Evolutionary conservation across 176 grass and related monocot genomes (phyloP).

Genomic region (Triticum urartu): DNA sequence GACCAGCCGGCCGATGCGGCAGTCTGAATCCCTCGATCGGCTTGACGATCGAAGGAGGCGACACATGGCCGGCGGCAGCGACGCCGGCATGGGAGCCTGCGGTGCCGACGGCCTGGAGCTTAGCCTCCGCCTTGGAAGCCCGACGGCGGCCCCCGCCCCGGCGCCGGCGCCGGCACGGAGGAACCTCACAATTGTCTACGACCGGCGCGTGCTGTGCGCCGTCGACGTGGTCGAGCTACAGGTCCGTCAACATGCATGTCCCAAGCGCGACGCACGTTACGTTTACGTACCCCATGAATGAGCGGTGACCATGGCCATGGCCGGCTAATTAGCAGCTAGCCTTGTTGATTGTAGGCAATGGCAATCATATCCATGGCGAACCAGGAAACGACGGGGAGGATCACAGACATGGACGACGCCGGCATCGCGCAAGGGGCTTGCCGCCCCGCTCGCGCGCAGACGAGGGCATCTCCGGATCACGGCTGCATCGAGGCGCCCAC

Average conservation of each 20-base stretch:
- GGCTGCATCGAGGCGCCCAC: not conserved
- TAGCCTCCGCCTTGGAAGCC: conserved; percentile 7
- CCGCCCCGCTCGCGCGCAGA: not conserved
- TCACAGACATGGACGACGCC: not conserved
- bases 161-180: not conserved
- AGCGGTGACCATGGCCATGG: not conserved
- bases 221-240: conserved; percentile 43
- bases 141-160: not conserved
- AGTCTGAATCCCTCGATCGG: conserved; percentile 5
- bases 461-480: not conserved
- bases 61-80: not conserved
- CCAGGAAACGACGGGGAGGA: not conserved
- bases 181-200: conserved; percentile 34
- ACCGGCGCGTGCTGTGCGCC: conserved; percentile 23
- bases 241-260: not conserved
- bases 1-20: not conserved
- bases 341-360: not conserved
- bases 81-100: not conserved
- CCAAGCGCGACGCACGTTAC: not conserved
- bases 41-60: not conserved
- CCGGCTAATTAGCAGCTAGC: not conserved
- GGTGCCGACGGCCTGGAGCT: conserved; percentile 6
- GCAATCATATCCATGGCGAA: conserved; percentile 16
- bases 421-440: not conserved
- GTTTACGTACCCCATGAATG: not conserved